Conservation (phyloP, 345 rosid species). For the Hevea brasiliensis region DNA sequence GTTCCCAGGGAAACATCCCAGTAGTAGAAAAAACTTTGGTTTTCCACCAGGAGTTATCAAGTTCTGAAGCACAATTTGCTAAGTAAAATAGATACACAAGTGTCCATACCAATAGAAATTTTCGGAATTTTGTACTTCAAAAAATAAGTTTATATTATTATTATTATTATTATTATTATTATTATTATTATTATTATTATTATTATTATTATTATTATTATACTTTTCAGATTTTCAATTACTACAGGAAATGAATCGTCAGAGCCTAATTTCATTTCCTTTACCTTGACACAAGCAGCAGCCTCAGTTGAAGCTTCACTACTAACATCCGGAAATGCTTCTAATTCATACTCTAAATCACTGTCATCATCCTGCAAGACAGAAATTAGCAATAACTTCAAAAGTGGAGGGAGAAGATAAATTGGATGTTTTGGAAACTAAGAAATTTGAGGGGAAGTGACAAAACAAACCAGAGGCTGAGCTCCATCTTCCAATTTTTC, state of each 20-base stretch:
- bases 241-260: background rate
- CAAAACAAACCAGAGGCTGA: conserved; percentile 52
- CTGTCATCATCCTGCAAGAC: conserved; percentile 82
- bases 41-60: too few relatives aligned
- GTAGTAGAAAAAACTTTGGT: too few relatives aligned
- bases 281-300: conserved; percentile 84
- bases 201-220: too few relatives aligned
- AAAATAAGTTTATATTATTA: too few relatives aligned
- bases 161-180: too few relatives aligned
- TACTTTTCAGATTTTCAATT: background rate
- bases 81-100: too few relatives aligned
- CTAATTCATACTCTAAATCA: conserved; percentile 86
- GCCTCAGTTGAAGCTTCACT: conserved; percentile 73
- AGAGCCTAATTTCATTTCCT: background rate
- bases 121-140: too few relatives aligned
- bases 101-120: too few relatives aligned
- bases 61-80: too few relatives aligned
- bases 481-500: conserved; percentile 53
- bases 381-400: conserved; percentile 1
- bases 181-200: too few relatives aligned
- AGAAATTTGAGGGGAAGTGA: background rate
- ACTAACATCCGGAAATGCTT: conserved; percentile 64
- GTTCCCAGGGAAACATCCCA: too few relatives aligned
- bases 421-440: background rate
- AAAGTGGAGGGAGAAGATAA: background rate